Percentiles rank a stretch among this genome's conserved stretches.
phyloP scores from a whole-genome alignment of 106 monocot genomes.

The Allium sativum region DNA sequence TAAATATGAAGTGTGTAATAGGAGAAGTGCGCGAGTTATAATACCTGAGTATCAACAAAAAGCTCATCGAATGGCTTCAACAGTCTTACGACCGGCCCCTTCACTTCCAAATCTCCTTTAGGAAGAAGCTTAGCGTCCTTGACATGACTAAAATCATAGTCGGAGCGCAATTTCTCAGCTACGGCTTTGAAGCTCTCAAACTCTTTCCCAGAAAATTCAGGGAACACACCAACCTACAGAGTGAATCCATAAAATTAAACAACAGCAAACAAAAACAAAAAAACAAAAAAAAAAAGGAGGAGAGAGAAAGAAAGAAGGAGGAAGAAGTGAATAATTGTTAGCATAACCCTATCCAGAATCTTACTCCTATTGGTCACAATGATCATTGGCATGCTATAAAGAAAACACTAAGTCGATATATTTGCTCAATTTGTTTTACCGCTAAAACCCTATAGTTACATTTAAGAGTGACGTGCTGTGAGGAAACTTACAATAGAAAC shows the following conservation, averaged over 20 bases:
- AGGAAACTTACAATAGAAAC: constrained; percentile 53
- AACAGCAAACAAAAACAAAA: not conserved
- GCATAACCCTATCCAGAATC: too few species aligned
- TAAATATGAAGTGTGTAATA: not conserved
- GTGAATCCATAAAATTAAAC: not conserved
- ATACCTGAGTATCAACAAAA: constrained; percentile 67
- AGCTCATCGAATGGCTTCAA: constrained; percentile 96
- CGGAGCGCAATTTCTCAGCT: constrained; percentile 75
- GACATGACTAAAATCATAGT: constrained; percentile 82
- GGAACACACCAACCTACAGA: constrained; percentile 71
- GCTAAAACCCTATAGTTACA: too few species aligned
- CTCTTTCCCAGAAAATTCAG: constrained; percentile 60
- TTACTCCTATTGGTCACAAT: too few species aligned
- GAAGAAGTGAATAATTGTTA: not conserved
- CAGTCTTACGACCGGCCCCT: constrained; percentile 51
- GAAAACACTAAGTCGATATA: too few species aligned
- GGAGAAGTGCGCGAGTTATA: not conserved
- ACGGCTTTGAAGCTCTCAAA: constrained; percentile 56
- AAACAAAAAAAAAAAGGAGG: not conserved
- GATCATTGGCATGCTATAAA: too few species aligned
- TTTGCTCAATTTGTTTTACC: too few species aligned
- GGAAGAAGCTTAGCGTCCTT: constrained; percentile 73
- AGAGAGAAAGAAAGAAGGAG: not conserved
- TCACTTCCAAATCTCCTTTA: constrained; percentile 47
- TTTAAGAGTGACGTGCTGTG: too few species aligned